Base-by-base conservation (phyloP, 768 basidiomycete species). In the Tephrocybe sp. region DNA sequence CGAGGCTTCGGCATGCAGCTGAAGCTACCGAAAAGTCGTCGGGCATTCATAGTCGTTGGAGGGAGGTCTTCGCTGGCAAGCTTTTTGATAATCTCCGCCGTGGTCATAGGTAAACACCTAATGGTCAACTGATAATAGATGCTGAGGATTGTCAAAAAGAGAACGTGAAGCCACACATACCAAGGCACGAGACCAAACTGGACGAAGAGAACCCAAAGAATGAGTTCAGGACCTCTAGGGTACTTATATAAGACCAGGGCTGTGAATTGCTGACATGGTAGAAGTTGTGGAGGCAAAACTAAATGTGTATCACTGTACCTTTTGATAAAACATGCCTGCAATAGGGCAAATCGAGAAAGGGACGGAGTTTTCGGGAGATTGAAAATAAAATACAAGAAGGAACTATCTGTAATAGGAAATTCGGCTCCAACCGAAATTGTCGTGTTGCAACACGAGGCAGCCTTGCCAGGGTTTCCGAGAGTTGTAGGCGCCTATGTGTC, bases 11-110 rank as follows among this genome's bases (percentile, higher is more conserved):
- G 51, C 2, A 34, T 36, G 21, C 31, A 16, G 32, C 47, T 47
- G 21, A 56, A 51, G 25, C 51, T 52, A 38, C 49, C 47, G 43
- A 55, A 58, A 31, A 53, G 54, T 52, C 62, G 60, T 53, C 38
- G 48, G 9, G 54, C 49, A 28, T 45, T 57, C 45, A 43, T 45
- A 18, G 47, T 42, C n/a, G 44, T 48, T n/a, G 46, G 52, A 37
- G 44, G 58, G 24, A 52, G 44, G 1, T 39, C 31, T 37, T 54
- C 57, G 36, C 52, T 57, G 35, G 46, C 49, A 25, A 60, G 41
- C 25, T 52, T 54, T 32, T 51, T 30, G 40, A 49, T 44, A 27
- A 62, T 47, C 16, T 43, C 40, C 18, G 30, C 45, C 13, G 46
- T 35, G 4, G 37, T 47, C 55, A 52, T 54, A 34, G 9, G 28